phyloP scores from a whole-genome alignment of 352 stramenopile species.

The Globisporangium spiculum region DNA sequence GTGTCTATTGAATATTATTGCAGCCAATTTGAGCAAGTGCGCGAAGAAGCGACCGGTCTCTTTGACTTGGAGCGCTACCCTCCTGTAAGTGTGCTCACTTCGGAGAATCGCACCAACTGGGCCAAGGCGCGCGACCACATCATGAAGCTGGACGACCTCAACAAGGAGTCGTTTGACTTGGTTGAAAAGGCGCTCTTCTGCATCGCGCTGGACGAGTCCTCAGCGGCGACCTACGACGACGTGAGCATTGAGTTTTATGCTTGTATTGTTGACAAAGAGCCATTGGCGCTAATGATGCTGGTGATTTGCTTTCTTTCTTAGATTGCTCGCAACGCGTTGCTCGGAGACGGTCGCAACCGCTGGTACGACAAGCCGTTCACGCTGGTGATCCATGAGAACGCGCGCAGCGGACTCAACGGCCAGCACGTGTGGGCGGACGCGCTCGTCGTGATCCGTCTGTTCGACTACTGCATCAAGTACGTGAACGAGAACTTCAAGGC shows the following conservation, averaged over 20 bases:
- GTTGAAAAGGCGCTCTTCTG: conserved; percentile 93
- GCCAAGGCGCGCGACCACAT: conserved; percentile 88
- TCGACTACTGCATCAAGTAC: conserved; percentile 93
- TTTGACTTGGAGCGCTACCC: conserved; percentile 86
- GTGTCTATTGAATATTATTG: not conserved
- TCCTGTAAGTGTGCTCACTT: conserved; percentile 93
- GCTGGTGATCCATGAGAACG: conserved; percentile 95
- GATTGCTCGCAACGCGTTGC: conserved; percentile 80
- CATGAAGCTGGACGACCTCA: conserved; percentile 78
- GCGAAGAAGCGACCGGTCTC: conserved; percentile 79
- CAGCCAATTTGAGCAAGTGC: conserved; percentile 82
- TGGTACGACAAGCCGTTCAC: conserved; percentile 99
- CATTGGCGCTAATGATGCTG: not conserved
- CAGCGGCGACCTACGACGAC: conserved; percentile 76
- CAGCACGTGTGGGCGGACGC: conserved; percentile 98
- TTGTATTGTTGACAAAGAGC: not conserved
- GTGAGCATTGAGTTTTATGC: conserved; percentile 15
- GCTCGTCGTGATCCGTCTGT: conserved; percentile 92
- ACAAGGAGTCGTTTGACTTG: conserved; percentile 89
- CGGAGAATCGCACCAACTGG: conserved; percentile 94
- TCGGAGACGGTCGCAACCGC: conserved; percentile 92
- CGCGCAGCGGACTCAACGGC: conserved; percentile 92
- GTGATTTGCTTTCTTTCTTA: conserved; percentile 9
- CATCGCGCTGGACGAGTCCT: conserved; percentile 91
- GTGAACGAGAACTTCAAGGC: conserved; percentile 90